A percentile compares a stretch with the other conserved stretches of the same genome.
Evolutionary conservation across 164 flowering plant species (phyloP).

Genomic region (Hamamelis virginiana): DNA sequence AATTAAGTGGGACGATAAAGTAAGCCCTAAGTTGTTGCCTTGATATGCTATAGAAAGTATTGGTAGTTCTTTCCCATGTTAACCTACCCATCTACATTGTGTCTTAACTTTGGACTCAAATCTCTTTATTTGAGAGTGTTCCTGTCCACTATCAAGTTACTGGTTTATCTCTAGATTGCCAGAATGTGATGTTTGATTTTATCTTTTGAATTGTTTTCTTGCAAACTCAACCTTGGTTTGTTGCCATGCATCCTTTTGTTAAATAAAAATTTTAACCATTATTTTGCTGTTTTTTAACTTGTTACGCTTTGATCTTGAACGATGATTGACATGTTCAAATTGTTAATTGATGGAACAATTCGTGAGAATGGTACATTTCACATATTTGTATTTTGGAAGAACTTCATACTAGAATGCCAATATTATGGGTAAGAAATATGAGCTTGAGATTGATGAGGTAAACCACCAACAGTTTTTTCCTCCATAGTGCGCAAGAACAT

Average conservation of each 20-base stretch:
- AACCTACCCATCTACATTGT: not conserved
- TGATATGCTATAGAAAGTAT: not conserved
- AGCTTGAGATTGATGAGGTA: constrained; percentile 1
- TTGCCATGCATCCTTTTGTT: not conserved
- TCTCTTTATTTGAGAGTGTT: not conserved
- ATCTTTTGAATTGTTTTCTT: not conserved
- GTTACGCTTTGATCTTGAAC: not conserved
- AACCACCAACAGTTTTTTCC: no score
- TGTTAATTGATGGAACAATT: not conserved
- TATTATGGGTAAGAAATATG: not conserved
- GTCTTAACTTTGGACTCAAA: not conserved
- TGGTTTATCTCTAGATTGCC: not conserved
- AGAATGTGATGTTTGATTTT: not conserved
- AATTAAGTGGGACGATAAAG: no score
- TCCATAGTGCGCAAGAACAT: no score
- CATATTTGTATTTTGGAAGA: not conserved
- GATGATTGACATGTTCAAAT: not conserved
- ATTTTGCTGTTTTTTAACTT: not conserved
- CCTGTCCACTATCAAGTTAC: not conserved
- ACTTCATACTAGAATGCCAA: not conserved
- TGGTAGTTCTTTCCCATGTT: not conserved
- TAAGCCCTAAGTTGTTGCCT: not conserved
- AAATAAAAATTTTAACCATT: not conserved
- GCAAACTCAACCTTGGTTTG: not conserved
- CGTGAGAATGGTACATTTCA: not conserved